Evolutionary conservation across 192 early-diverging fungal species (phyloP), one percentile per base, ranked within the genome.

Genomic region (Rhizophagus sp.): DNA sequence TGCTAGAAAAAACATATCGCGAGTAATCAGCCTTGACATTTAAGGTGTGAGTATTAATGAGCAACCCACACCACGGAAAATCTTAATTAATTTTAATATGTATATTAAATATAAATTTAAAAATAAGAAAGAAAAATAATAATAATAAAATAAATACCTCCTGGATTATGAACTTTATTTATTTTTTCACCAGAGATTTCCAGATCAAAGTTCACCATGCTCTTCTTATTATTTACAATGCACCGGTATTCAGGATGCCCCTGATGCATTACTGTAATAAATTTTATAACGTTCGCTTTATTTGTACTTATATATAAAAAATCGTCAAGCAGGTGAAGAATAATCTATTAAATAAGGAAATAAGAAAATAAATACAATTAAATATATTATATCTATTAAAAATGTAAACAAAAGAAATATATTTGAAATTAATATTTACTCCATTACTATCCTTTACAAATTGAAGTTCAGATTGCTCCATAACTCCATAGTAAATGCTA

Each of bases 1-100:
- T 80, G 82, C 82, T 2, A 2, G 67, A 39, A 39, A 75, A 75
- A 5, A 73, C 75, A 27, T 92, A 87, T 24, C 92, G 89, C 4
- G 80, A 82, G 70, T 93, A 97, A 81, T 97, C 94, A 4, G 76
- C 85, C 64, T 87, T 84, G 49, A 96, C 90, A 34, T 93, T 85
- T 30, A 97, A 86, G 9, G 86, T 91, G 67, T 73, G 79, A 25
- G 89, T 88, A 75, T 95, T 78, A 70, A 98, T 89, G 6, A 95
- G 82, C 19, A 95, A 83, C 1, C 96, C 97, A 81, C 95, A 97
- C 92, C 95, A 98, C 12, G 91, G 91, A 83, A 94, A 92, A 22
- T 89, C 92, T 94, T 81, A 24, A 22, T 34, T 5, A 39, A 27
- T n/a, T 69, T 19, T 19, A 36, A 4, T 69, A 8, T 41, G 7